These are phyloP conservation scores for Aquilaria agallochum DNA, from an alignment of 441 rosid species.

Conservation along the genomic window DNA sequence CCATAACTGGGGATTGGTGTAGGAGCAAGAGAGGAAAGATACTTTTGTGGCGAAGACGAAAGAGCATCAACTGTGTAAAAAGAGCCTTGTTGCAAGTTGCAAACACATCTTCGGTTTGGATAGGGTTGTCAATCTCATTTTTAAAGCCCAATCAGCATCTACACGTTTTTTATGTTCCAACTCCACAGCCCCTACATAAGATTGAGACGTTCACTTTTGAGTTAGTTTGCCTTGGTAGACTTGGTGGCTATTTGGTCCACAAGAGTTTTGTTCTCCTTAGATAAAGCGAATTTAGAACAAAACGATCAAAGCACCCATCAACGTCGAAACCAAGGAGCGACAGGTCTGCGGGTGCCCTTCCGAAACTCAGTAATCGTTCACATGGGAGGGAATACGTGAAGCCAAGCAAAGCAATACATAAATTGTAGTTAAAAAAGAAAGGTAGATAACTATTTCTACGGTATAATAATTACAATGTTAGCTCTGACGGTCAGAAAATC, in stretches of 20 bases:
- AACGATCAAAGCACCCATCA: background rate
- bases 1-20: constrained; percentile 11
- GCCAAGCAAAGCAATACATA: background rate
- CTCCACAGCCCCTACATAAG: too few relatives aligned
- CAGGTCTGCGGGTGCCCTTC: too few relatives aligned
- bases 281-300: background rate
- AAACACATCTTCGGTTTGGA: too few relatives aligned
- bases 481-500: constrained; percentile 11
- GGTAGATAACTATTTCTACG: constrained; percentile 11
- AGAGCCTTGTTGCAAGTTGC: too few relatives aligned
- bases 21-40: background rate
- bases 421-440: background rate
- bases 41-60: background rate
- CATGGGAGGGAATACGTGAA: background rate
- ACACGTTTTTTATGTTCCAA: too few relatives aligned
- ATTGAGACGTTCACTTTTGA: too few relatives aligned
- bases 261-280: background rate
- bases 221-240: too few relatives aligned
- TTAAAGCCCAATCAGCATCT: too few relatives aligned
- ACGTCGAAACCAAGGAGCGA: background rate
- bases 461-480: constrained; percentile 44
- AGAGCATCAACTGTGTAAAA: too few relatives aligned
- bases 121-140: too few relatives aligned
- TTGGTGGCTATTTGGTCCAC: too few relatives aligned
- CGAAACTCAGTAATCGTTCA: too few relatives aligned